These are phyloP conservation scores for Imleria badia DNA, from an alignment of 768 basidiomycete species.

Conservation along the genomic window DNA sequence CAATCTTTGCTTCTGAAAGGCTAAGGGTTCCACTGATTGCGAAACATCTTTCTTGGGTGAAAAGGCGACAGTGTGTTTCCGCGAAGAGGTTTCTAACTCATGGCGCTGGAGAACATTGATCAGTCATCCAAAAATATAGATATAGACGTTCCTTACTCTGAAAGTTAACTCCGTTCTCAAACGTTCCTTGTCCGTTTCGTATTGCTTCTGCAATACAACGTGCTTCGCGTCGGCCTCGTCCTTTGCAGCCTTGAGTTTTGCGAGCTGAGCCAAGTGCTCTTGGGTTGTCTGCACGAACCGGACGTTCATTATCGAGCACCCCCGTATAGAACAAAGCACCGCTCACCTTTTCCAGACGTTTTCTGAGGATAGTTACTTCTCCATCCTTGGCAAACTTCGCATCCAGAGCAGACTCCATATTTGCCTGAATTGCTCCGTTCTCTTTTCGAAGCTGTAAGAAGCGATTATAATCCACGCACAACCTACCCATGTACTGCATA, in stretches of 20 bases:
- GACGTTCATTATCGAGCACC: neutral
- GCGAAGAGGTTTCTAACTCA: slow-evolving; percentile 57
- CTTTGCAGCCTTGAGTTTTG: slow-evolving; percentile 56
- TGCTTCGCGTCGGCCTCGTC: slow-evolving; percentile 61
- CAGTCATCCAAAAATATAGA: slow-evolving; percentile 11
- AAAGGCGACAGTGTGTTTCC: slow-evolving; percentile 48
- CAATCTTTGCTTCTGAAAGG: slow-evolving; percentile 42
- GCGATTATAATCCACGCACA: slow-evolving; percentile 8
- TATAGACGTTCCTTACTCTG: slow-evolving; percentile 46
- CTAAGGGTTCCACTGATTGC: slow-evolving; percentile 40
- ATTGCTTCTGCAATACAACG: slow-evolving; percentile 53
- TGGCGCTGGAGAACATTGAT: slow-evolving; percentile 51
- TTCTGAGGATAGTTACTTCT: slow-evolving; percentile 66
- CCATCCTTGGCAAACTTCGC: slow-evolving; percentile 62
- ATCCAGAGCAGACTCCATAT: slow-evolving; percentile 48
- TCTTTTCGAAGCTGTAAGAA: slow-evolving; percentile 47
- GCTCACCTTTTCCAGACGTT: slow-evolving; percentile 64
- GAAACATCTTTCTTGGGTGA: slow-evolving; percentile 45
- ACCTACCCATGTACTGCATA: slow-evolving; percentile 2
- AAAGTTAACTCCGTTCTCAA: slow-evolving; percentile 68
- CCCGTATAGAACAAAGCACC: neutral
- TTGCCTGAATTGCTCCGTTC: slow-evolving; percentile 45
- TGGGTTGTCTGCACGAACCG: slow-evolving; percentile 46
- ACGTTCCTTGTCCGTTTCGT: slow-evolving; percentile 68
- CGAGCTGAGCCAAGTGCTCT: slow-evolving; percentile 57